Evolutionary conservation across 139 green algal genomes (phyloP).

Genomic region (Chlamydomonas sp.): DNA sequence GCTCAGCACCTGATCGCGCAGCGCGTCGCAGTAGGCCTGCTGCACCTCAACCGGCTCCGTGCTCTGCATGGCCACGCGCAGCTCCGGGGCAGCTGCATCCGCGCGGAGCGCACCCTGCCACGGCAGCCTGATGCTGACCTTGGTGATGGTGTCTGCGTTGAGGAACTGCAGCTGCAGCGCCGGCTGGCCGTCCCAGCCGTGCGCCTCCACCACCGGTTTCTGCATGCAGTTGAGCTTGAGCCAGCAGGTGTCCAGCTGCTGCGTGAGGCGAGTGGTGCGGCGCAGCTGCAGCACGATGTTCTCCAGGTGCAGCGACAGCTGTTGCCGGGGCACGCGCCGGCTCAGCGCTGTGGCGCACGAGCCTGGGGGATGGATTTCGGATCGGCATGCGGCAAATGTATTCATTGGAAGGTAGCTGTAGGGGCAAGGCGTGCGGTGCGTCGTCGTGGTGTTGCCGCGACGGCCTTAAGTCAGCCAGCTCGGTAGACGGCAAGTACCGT

Average conservation of each 20-base stretch:
- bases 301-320: constrained; percentile 2
- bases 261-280: neutral
- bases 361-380: neutral
- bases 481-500: neutral
- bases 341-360: neutral
- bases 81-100: neutral
- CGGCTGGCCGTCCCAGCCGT: neutral
- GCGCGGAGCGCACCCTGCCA: neutral
- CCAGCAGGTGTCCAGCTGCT: constrained; percentile 25
- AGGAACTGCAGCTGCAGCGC: constrained; percentile 9
- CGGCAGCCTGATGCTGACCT: constrained; percentile 7
- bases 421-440: neutral
- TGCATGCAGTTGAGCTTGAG: constrained; percentile 21
- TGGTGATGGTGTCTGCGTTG: constrained; percentile 6
- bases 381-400: neutral
- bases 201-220: neutral
- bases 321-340: neutral
- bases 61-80: constrained; percentile 12
- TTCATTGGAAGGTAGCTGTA: neutral
- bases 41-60: constrained; percentile 4
- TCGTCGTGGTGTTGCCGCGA: neutral
- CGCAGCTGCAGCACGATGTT: constrained; percentile 5
- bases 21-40: neutral
- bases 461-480: neutral
- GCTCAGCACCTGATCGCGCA: constrained; percentile 1